phyloP scores from a whole-genome alignment of 2,329 filamentous ascomycete genomes.

The Aspergillus quadricinctus region DNA sequence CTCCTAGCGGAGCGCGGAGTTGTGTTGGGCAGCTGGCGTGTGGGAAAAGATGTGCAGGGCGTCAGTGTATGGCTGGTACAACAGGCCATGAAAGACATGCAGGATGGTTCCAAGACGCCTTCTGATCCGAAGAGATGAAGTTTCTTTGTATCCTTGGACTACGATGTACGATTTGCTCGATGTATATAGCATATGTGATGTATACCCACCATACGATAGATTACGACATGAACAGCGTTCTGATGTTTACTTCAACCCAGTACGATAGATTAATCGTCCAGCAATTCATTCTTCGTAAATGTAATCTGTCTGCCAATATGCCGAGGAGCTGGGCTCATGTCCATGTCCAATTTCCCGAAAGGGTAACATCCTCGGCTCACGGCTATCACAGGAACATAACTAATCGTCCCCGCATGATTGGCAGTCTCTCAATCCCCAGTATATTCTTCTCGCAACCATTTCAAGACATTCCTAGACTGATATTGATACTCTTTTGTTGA shows the following conservation, averaged over 20 bases:
- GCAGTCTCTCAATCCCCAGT: not conserved
- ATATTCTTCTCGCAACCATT: not conserved
- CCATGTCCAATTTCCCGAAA: not conserved
- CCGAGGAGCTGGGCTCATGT: too few relatives aligned
- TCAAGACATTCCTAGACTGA: not conserved
- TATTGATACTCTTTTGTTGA: too few relatives aligned
- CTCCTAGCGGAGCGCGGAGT: conserved; percentile 41
- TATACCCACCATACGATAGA: not conserved
- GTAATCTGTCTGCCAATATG: too few relatives aligned
- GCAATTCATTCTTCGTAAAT: not conserved
- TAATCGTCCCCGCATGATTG: conserved; percentile 15
- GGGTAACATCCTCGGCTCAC: not conserved
- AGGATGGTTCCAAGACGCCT: not conserved
- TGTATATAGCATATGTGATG: not conserved
- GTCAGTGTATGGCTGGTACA: conserved; percentile 42
- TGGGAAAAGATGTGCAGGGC: conserved; percentile 43
- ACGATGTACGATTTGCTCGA: not conserved
- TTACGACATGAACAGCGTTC: not conserved
- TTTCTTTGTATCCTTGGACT: not conserved
- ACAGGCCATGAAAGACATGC: conserved; percentile 28
- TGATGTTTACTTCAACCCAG: not conserved
- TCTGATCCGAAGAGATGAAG: not conserved
- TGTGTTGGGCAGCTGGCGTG: conserved; percentile 43
- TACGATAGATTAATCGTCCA: not conserved
- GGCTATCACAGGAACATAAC: not conserved